Percentiles rank a stretch among this genome's conserved stretches.
These are phyloP conservation scores for Colletotrichum liriopes DNA, from an alignment of 2,329 filamentous ascomycete species.

Conservation along the genomic window DNA sequence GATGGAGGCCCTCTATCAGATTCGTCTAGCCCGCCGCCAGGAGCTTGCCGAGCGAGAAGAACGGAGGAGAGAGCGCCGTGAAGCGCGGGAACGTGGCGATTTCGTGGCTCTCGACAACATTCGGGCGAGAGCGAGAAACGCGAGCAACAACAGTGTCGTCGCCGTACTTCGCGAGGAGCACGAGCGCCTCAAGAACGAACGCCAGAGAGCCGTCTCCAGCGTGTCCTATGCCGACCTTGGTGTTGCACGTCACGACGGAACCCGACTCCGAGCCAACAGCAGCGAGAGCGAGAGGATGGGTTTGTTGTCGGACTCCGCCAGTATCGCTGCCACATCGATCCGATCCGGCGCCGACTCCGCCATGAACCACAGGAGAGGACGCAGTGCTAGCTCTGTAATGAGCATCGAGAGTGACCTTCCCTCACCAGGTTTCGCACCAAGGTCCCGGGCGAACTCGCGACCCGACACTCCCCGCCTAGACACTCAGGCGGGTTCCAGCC, in stretches of 20 bases:
- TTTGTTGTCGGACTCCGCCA: constrained; percentile 80
- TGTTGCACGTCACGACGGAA: constrained; percentile 83
- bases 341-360: constrained; percentile 53
- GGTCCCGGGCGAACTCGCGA: constrained; percentile 61
- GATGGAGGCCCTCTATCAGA: constrained; percentile 94
- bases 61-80: constrained; percentile 77
- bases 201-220: constrained; percentile 79
- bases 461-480: constrained; percentile 59
- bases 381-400: constrained; percentile 69
- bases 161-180: constrained; percentile 72
- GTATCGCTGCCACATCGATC: constrained; percentile 63
- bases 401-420: constrained; percentile 66
- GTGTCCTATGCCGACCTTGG: constrained; percentile 85
- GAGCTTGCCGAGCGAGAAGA: constrained; percentile 85
- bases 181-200: constrained; percentile 69
- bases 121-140: constrained; percentile 68
- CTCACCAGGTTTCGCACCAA: constrained; percentile 54
- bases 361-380: constrained; percentile 59
- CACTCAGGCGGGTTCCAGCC: constrained; percentile 64
- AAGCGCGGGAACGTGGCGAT: constrained; percentile 82
- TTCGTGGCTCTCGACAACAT: constrained; percentile 77
- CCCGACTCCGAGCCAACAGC: constrained; percentile 80
- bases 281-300: constrained; percentile 81
- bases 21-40: constrained; percentile 82
- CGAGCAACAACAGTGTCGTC: constrained; percentile 67